A percentile compares a stretch with the other conserved stretches of the same genome.
These are phyloP conservation scores for Sporothrix euskadiensis DNA, from an alignment of 2,329 filamentous ascomycete species.

Conservation along the genomic window DNA sequence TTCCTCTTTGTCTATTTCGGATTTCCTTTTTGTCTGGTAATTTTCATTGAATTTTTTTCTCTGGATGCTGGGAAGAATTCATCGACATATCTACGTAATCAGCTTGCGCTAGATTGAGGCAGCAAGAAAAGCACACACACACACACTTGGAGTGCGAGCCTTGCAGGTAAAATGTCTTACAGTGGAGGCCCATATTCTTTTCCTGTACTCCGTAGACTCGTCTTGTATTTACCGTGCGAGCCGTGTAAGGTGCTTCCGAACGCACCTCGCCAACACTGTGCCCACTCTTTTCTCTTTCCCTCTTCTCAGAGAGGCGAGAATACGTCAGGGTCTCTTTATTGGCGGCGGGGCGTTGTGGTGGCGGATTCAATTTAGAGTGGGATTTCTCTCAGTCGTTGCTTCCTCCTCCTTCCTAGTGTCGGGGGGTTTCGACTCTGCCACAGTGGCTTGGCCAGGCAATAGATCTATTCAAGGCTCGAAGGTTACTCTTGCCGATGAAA, in stretches of 20 bases:
- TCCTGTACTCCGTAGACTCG: too few species aligned
- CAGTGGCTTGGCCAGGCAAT: conserved; percentile 17
- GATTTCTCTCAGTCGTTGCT: neutral
- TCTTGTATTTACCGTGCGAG: too few species aligned
- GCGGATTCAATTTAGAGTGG: conserved; percentile 1
- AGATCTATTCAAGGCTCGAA: neutral
- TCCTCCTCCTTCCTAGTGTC: neutral
- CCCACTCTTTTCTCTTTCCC: neutral
- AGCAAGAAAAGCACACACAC: neutral
- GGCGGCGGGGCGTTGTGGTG: conserved; percentile 5
- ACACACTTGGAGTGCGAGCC: neutral
- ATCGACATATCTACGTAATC: conserved; percentile 17
- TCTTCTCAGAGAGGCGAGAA: neutral
- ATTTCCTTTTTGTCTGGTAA: neutral
- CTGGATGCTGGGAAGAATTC: neutral
- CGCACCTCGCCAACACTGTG: neutral
- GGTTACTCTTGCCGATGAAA: neutral
- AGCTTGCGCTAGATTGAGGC: conserved; percentile 1
- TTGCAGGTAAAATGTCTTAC: neutral
- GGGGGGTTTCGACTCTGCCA: neutral
- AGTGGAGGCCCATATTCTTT: neutral
- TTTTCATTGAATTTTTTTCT: neutral
- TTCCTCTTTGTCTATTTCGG: neutral
- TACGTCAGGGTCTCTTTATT: conserved; percentile 8
- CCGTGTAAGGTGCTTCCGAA: neutral